A percentile compares a stretch with the other conserved stretches of the same genome.
These are phyloP conservation scores for Yamadazyma triangularis DNA, from an alignment of 1,139 yeast species.

Conservation along the genomic window DNA sequence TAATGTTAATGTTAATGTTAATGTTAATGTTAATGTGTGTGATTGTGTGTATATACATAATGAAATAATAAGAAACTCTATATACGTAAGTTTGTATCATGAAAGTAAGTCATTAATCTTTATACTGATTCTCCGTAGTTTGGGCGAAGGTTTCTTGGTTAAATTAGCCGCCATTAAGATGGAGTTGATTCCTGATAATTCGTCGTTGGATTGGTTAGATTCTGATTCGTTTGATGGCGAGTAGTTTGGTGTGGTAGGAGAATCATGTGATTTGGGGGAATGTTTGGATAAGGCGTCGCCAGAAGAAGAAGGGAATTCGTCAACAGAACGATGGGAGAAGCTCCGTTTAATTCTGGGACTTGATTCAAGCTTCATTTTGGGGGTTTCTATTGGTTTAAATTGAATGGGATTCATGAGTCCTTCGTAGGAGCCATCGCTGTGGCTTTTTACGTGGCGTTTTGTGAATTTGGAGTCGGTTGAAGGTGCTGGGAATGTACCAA, in stretches of 20 bases:
- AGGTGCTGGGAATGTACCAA: no score
- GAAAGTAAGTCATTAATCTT: conserved; percentile 26
- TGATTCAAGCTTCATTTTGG: no score
- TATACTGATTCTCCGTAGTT: conserved; percentile 22
- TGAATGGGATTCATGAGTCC: neutral
- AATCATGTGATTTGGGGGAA: neutral
- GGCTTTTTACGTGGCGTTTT: no score
- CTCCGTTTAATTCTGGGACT: neutral
- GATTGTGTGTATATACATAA: no score
- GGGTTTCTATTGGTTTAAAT: neutral
- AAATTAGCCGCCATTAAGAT: conserved; percentile 26
- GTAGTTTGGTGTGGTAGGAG: neutral
- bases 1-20: no score
- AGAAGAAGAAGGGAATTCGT: neutral
- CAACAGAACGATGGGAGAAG: neutral
- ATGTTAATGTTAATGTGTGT: no score
- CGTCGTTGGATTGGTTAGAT: no score
- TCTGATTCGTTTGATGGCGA: neutral
- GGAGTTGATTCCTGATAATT: conserved; percentile 19
- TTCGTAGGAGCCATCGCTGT: no score
- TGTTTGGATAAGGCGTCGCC: conserved; percentile 1
- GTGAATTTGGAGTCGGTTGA: no score
- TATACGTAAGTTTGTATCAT: no score
- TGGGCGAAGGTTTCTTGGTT: conserved; percentile 9
- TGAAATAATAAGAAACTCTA: no score